phyloP scores from a whole-genome alignment of 306 rosid genomes.

The Rubus idaeus region DNA sequence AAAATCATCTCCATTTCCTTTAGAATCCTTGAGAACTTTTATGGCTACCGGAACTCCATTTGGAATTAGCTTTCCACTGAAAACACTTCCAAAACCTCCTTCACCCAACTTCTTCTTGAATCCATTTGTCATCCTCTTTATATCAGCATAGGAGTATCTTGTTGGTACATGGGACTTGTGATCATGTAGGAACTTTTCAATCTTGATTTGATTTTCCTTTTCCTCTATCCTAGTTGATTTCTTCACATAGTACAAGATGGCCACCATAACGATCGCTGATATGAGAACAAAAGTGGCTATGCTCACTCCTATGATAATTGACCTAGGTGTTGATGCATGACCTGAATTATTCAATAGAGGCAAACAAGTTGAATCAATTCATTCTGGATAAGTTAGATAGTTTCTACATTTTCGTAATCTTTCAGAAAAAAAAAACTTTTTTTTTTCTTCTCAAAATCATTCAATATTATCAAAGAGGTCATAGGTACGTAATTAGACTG shows the following conservation, averaged over 20 bases:
- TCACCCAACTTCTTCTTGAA: slow-evolving; percentile 35
- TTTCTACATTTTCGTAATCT: too few species aligned
- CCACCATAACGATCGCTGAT: background rate
- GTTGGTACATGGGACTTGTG: slow-evolving; percentile 40
- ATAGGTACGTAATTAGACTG: background rate
- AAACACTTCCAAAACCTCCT: slow-evolving; percentile 41
- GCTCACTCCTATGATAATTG: background rate
- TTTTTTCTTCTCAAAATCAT: background rate
- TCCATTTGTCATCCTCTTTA: slow-evolving; percentile 37
- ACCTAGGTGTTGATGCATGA: background rate
- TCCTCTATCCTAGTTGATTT: background rate
- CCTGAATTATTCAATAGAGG: background rate
- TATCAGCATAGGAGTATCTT: slow-evolving; percentile 37
- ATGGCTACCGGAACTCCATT: background rate
- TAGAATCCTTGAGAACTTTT: slow-evolving; percentile 6
- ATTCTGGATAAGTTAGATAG: too few species aligned
- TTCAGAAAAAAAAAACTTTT: too few species aligned
- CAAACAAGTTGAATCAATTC: too few species aligned
- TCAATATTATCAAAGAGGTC: background rate
- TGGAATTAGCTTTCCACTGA: slow-evolving; percentile 26
- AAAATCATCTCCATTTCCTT: slow-evolving; percentile 9
- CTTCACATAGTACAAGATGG: background rate
- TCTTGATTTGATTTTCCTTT: slow-evolving; percentile 29
- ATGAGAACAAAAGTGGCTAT: background rate
- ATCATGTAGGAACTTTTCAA: slow-evolving; percentile 40